These are phyloP conservation scores for Paradendryphiella salina DNA, from an alignment of 2,329 filamentous ascomycete genomes.

Conservation along the genomic window DNA sequence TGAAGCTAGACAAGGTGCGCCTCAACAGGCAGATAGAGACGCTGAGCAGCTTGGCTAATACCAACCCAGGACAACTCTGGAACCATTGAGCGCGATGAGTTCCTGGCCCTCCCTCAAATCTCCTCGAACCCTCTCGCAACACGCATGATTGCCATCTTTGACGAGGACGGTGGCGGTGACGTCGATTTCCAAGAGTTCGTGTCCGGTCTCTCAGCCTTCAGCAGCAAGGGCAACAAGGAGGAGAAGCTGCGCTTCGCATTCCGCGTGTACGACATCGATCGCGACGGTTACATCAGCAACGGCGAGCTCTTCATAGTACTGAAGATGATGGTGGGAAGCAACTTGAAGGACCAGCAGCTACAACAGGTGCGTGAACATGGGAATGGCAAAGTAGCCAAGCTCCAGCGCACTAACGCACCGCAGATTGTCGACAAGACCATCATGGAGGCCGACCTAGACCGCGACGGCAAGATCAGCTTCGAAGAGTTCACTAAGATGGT, in stretches of 20 bases:
- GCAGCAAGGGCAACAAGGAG: constrained; percentile 97
- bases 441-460: constrained; percentile 97
- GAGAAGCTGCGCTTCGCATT: constrained; percentile 98
- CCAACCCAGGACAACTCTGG: constrained; percentile 83
- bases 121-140: constrained; percentile 97
- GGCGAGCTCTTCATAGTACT: constrained; percentile 98
- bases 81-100: constrained; percentile 98
- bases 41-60: not conserved
- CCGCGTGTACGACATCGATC: constrained; percentile 99
- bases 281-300: constrained; percentile 97
- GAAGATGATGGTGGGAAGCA: constrained; percentile 99
- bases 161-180: constrained; percentile 95
- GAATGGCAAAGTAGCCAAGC: not conserved
- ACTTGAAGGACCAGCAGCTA: constrained; percentile 97
- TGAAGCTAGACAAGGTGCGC: constrained; percentile 95
- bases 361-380: constrained; percentile 64
- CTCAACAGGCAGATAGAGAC: not conserved
- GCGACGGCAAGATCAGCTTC: constrained; percentile 97
- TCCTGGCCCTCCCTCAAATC: constrained; percentile 94
- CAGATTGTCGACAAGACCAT: constrained; percentile 99
- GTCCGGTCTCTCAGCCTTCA: constrained; percentile 90
- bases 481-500: constrained; percentile 99
- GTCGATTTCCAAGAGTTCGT: constrained; percentile 99
- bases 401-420: constrained; percentile 13
- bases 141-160: constrained; percentile 98